These are phyloP conservation scores for Aspergillus hiratsukae DNA, from an alignment of 2,329 filamentous ascomycete species.

Conservation along the genomic window DNA sequence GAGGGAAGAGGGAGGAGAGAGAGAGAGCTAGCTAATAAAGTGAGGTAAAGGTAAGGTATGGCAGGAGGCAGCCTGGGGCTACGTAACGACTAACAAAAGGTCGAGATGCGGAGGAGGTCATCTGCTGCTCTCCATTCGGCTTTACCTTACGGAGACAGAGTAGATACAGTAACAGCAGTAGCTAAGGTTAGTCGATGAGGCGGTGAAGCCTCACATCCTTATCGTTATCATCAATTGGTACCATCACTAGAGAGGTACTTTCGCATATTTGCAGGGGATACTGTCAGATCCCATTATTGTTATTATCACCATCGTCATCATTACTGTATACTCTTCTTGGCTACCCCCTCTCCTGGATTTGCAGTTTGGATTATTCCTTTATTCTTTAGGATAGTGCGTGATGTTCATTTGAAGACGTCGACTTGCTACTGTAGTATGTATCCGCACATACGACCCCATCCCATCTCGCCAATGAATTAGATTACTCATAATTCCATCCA, in stretches of 20 bases:
- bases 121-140: slow-evolving; percentile 15
- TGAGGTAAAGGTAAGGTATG: slow-evolving; percentile 3
- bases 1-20: not conserved
- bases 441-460: not conserved
- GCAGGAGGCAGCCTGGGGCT: slow-evolving; percentile 6
- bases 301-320: not conserved
- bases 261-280: not conserved
- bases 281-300: not conserved
- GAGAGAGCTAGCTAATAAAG: slow-evolving; percentile 10
- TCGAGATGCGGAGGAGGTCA: slow-evolving; percentile 2
- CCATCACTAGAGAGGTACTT: not conserved
- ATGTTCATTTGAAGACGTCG: not conserved
- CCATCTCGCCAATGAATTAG: not conserved
- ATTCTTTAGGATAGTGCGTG: not conserved
- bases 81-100: too few species aligned
- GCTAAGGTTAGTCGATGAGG: slow-evolving; percentile 12
- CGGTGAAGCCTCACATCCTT: slow-evolving; percentile 19
- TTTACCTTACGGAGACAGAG: not conserved
- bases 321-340: not conserved
- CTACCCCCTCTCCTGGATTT: too few species aligned
- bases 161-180: too few species aligned
- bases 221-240: not conserved
- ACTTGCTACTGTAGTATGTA: not conserved
- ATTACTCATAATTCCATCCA: not conserved
- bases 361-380: not conserved